phyloP scores from a whole-genome alignment of 1,284 basidiomycete species.

The Ustilago nuda region DNA sequence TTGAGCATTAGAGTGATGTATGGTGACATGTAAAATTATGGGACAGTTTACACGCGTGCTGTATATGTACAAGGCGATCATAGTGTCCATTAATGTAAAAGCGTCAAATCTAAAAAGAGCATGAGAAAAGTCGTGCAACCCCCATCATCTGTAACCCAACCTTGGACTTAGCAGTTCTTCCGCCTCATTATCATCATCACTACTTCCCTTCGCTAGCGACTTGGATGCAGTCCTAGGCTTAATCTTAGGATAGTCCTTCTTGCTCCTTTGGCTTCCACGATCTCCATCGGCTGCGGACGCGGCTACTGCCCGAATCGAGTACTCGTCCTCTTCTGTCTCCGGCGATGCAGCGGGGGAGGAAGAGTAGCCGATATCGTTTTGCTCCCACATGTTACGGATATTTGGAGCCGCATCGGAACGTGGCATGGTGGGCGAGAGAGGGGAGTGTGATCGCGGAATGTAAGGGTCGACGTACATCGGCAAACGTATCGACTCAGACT shows the following conservation, averaged over 20 bases:
- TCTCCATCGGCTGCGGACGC: slow-evolving; percentile 8
- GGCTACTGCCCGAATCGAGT: slow-evolving; percentile 40
- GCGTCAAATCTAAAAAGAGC: slow-evolving; percentile 10
- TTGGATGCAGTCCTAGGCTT: slow-evolving; percentile 32
- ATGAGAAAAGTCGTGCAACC: slow-evolving; percentile 1
- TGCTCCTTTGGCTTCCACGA: slow-evolving; percentile 28
- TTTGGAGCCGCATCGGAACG: slow-evolving; percentile 21
- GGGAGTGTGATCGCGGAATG: slow-evolving; percentile 28
- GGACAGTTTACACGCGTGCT: too few species aligned
- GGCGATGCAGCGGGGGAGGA: slow-evolving; percentile 31
- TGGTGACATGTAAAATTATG: too few species aligned
- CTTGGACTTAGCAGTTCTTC: slow-evolving; percentile 49
- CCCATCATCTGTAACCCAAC: slow-evolving; percentile 16
- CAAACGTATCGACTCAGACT: slow-evolving; percentile 6
- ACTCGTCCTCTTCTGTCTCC: slow-evolving; percentile 34
- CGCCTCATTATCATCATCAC: slow-evolving; percentile 43
- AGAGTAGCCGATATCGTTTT: slow-evolving; percentile 24
- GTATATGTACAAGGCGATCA: not conserved
- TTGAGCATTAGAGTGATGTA: too few species aligned
- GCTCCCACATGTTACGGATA: slow-evolving; percentile 38
- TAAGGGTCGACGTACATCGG: slow-evolving; percentile 41
- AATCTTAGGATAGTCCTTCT: slow-evolving; percentile 38
- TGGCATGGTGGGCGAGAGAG: slow-evolving; percentile 35
- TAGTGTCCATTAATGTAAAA: slow-evolving; percentile 14
- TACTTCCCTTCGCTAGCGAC: slow-evolving; percentile 10